Evolutionary conservation across 169 alveolate species (phyloP), one percentile per base, ranked within the genome.

Genomic region (Theileria sp.): DNA sequence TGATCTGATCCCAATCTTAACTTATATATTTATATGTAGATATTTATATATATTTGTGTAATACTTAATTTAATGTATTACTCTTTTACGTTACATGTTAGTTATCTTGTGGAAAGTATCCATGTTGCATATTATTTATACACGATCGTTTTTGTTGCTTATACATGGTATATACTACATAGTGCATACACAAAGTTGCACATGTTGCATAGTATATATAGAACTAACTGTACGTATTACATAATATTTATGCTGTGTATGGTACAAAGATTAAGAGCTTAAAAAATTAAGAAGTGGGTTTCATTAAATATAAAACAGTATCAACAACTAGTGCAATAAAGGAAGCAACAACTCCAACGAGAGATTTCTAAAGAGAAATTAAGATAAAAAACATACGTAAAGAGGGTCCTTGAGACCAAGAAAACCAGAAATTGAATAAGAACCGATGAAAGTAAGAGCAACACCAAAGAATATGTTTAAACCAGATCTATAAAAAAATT

Each of bases 361-460:
- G 50, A 0, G 81, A 75, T 58, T 49, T 75, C 89, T 83, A 81
- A 21, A 34, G 6, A 44, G 8, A 32, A 66, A 23, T 21, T 44
- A 36, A 26, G 26, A 0, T 2, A 4, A 19, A 30, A 58, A 10
- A 54, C 75, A 36, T 68, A 83, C 89, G 71, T 69, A 38, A 15
- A 83, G 25, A 61, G 65, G 60, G 51, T 77, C 86, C 64, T 76
- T 83, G 25, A 70, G 77, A 28, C 86, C 89, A 3, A 76, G 78
- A 3, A 36, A 56, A 72, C 85, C 86, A 50, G 89, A 80, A n/a
- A 83, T 58, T 19, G 85, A 83, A 77, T 44, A 83, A 3, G 77
- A 84, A 5, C 89, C 89, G 56, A 83, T 38, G 86, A 83, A 83
- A 44, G 86, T 77, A 19, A 83, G 80, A n/a, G 68, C 77, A 19